Percentiles rank a stretch among this genome's conserved stretches.
Conservation (phyloP, 768 basidiomycete species). For the Termitomyces heimii region DNA sequence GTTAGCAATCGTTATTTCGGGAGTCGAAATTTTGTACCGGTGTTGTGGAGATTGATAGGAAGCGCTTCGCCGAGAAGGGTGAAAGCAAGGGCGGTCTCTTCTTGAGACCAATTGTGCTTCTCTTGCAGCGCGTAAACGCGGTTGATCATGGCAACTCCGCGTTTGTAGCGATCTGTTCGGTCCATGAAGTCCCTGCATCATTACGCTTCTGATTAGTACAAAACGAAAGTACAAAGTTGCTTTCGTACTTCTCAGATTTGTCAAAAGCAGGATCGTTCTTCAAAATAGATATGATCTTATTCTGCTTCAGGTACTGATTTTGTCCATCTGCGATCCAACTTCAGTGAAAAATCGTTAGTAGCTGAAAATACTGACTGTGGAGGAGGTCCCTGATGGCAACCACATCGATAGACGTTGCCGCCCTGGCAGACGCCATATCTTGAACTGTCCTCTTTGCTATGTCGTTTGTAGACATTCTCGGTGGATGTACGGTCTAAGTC, state of each 20-base stretch:
- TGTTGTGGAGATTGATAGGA: conserved; percentile 34
- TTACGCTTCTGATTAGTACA: neutral
- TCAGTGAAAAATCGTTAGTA: neutral
- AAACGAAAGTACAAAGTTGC: neutral
- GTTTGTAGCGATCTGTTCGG: conserved; percentile 51
- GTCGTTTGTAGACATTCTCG: conserved; percentile 19
- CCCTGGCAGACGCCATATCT: conserved; percentile 49
- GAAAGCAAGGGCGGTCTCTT: conserved; percentile 42
- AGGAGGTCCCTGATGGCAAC: conserved; percentile 41
- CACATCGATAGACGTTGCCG: conserved; percentile 35
- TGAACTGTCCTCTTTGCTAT: conserved; percentile 39
- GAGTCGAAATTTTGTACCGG: conserved; percentile 24
- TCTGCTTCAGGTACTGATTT: conserved; percentile 42
- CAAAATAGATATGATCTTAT: conserved; percentile 38
- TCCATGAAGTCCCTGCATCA: conserved; percentile 46
- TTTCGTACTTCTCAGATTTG: neutral
- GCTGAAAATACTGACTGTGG: conserved; percentile 33
- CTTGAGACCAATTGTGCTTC: conserved; percentile 43
- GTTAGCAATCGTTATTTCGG: conserved; percentile 8
- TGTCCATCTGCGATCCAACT: conserved; percentile 33
- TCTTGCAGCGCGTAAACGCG: conserved; percentile 56
- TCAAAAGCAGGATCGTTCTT: conserved; percentile 38
- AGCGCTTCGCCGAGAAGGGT: conserved; percentile 44
- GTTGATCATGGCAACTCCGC: conserved; percentile 47
- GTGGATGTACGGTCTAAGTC: neutral